phyloP scores from a whole-genome alignment of 1,139 yeast genomes.

The Candida glucosophila region DNA sequence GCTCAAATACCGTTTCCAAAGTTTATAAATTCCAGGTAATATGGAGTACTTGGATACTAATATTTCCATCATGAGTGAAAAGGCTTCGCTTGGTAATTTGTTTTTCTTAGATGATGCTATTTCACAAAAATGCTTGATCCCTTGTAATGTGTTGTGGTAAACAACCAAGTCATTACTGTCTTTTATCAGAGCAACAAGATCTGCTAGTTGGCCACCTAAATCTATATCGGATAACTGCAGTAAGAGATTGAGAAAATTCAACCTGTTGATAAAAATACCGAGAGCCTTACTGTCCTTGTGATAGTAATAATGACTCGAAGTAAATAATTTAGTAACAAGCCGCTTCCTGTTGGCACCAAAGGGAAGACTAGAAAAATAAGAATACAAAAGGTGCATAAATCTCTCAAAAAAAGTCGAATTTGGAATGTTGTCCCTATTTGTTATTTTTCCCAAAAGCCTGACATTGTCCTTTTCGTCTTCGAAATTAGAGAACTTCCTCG shows the following conservation, averaged over 20 bases:
- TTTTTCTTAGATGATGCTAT: constrained; percentile 9
- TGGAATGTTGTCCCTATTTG: constrained; percentile 26
- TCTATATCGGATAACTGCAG: constrained; percentile 28
- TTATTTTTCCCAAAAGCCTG: constrained; percentile 16
- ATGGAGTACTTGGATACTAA: constrained; percentile 7
- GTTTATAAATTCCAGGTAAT: constrained; percentile 11
- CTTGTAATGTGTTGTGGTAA: constrained; percentile 16
- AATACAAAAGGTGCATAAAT: constrained; percentile 28
- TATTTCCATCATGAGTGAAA: constrained; percentile 9
- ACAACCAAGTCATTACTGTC: constrained; percentile 18
- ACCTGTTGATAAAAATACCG: constrained; percentile 28
- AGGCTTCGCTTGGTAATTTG: constrained; percentile 15
- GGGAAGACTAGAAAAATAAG: constrained; percentile 23
- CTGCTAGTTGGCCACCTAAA: constrained; percentile 20
- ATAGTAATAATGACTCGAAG: constrained; percentile 29
- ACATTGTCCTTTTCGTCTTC: constrained; percentile 23
- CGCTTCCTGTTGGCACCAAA: constrained; percentile 20
- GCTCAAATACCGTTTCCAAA: constrained; percentile 8
- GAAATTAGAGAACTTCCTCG: constrained; percentile 30
- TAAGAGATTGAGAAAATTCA: constrained; percentile 28
- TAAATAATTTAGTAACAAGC: constrained; percentile 28
- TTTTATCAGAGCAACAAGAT: constrained; percentile 16
- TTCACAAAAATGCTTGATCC: constrained; percentile 14
- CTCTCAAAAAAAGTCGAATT: constrained; percentile 26
- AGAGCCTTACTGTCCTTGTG: constrained; percentile 16